phyloP scores from a whole-genome alignment of 2,329 filamentous ascomycete species.

The Cordyceps pruinosa region DNA sequence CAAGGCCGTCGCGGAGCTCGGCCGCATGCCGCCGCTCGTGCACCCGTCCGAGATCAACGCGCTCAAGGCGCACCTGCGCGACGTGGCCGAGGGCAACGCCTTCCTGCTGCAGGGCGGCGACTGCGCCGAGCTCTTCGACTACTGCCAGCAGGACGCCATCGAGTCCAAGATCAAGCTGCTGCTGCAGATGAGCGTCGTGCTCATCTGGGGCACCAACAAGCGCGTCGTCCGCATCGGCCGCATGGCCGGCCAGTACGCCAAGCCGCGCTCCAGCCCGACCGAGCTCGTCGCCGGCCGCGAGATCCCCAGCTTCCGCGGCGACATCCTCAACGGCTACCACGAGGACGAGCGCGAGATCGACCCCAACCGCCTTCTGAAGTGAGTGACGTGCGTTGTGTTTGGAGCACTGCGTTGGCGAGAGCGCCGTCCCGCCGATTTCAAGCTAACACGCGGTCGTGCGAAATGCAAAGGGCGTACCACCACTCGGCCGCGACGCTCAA shows the following conservation, averaged over 20 bases:
- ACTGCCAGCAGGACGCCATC: conserved; percentile 83
- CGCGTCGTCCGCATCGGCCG: conserved; percentile 89
- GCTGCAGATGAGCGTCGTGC: conserved; percentile 90
- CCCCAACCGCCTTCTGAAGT: conserved; percentile 72
- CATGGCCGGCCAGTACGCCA: conserved; percentile 97
- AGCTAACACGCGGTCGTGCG: neutral
- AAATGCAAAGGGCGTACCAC: conserved; percentile 71
- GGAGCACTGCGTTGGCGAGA: too few relatives aligned
- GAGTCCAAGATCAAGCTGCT: conserved; percentile 96
- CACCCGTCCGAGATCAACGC: conserved; percentile 73
- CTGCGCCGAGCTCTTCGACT: conserved; percentile 95
- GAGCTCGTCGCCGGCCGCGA: conserved; percentile 74
- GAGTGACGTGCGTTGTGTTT: conserved; percentile 18
- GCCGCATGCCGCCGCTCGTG: conserved; percentile 67
- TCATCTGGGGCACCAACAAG: conserved; percentile 79
- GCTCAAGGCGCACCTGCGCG: conserved; percentile 69
- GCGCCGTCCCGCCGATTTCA: too few relatives aligned
- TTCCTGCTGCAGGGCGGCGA: conserved; percentile 95
- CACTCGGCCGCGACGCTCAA: conserved; percentile 93
- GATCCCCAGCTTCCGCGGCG: conserved; percentile 86
- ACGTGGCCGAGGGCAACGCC: conserved; percentile 83
- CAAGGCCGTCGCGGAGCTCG: conserved; percentile 57
- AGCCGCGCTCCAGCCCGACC: conserved; percentile 82
- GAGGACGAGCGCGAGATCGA: conserved; percentile 72
- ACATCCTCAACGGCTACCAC: conserved; percentile 88